These are phyloP conservation scores for Orychophragmus violaceus DNA, from an alignment of 345 rosid genomes.

Conservation along the genomic window DNA sequence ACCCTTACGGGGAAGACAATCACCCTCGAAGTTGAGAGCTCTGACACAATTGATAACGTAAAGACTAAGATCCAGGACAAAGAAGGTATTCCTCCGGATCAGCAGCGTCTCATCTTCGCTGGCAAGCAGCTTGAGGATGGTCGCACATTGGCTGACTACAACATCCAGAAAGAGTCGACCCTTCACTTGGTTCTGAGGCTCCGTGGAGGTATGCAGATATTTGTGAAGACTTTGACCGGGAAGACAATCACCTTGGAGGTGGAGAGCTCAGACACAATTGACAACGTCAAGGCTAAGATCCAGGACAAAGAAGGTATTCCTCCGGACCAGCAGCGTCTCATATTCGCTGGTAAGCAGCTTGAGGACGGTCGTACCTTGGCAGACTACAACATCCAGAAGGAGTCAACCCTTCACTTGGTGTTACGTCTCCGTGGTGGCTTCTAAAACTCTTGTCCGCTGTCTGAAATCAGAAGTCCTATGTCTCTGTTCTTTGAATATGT, in stretches of 20 bases:
- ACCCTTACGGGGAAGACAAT: not conserved
- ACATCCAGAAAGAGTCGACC: slow-evolving; percentile 24
- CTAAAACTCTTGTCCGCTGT: not conserved
- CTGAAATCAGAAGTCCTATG: not conserved
- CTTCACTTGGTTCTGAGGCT: slow-evolving; percentile 4
- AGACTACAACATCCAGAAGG: not conserved
- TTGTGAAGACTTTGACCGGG: not conserved
- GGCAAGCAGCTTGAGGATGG: slow-evolving; percentile 31
- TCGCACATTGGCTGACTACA: slow-evolving; percentile 14
- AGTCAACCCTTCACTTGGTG: not conserved
- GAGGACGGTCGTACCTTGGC: not conserved
- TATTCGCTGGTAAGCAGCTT: not conserved
- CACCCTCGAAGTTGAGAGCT: slow-evolving; percentile 14
- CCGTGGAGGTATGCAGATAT: slow-evolving; percentile 15
- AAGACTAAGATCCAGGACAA: slow-evolving; percentile 22
- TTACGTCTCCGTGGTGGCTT: not conserved
- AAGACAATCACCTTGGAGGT: not conserved
- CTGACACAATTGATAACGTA: slow-evolving; percentile 23
- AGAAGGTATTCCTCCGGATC: slow-evolving; percentile 27
- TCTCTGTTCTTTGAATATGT: not conserved
- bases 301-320: not conserved
- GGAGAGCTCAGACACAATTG: not conserved
- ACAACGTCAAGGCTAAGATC: not conserved
- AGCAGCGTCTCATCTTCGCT: slow-evolving; percentile 30
- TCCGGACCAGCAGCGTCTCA: not conserved